Evolutionary conservation across 495 filamentous ascomycete genomes (phyloP).

Genomic region (Penicillium waksmanii): DNA sequence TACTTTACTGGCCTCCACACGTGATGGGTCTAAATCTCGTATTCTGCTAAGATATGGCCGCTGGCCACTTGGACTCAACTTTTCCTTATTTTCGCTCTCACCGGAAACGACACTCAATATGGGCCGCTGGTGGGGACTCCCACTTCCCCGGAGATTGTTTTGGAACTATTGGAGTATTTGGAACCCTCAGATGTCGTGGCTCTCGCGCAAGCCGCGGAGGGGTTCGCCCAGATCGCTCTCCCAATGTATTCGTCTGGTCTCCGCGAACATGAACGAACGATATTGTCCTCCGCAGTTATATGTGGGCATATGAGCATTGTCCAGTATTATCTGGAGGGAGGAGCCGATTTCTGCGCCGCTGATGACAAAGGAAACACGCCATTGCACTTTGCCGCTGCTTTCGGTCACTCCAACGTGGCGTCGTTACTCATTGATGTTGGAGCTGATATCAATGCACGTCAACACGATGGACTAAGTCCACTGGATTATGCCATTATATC

Average conservation of each 20-base stretch:
- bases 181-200: constrained; percentile 5
- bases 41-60: neutral
- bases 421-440: constrained; percentile 4
- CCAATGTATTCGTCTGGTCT: neutral
- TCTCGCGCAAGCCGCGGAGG: constrained; percentile 4
- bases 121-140: constrained; percentile 4
- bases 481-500: constrained; percentile 4
- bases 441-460: constrained; percentile 6
- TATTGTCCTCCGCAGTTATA: constrained; percentile 3
- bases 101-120: neutral
- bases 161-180: constrained; percentile 4
- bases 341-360: constrained; percentile 1
- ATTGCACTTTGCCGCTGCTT: constrained; percentile 3
- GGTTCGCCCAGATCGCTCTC: constrained; percentile 4
- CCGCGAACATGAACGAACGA: constrained; percentile 1
- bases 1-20: neutral
- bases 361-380: constrained; percentile 6
- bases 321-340: constrained; percentile 4
- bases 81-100: neutral
- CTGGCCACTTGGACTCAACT: constrained; percentile 1
- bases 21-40: constrained; percentile 7
- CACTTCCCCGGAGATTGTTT: constrained; percentile 6
- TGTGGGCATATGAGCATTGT: constrained; percentile 8
- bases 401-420: constrained; percentile 2
- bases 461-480: constrained; percentile 1